These are phyloP conservation scores for Saraca asoca DNA, from an alignment of 331 rosid genomes.

Conservation along the genomic window DNA sequence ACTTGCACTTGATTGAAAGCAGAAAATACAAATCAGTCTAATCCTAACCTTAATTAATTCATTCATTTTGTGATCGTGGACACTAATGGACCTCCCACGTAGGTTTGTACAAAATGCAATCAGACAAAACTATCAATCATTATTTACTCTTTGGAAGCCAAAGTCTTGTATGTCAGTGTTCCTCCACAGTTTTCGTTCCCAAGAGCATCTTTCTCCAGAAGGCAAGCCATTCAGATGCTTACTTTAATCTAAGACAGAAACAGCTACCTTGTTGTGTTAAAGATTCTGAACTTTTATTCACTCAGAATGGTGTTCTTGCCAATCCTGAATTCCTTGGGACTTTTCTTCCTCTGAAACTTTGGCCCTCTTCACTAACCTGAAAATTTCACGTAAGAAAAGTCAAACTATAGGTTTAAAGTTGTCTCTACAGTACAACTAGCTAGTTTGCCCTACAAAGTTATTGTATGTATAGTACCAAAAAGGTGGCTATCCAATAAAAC, in stretches of 20 bases:
- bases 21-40: constrained; percentile 2
- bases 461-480: constrained; percentile 27
- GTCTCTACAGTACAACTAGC: constrained; percentile 8
- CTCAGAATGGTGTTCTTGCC: constrained; percentile 56
- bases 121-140: constrained; percentile 27
- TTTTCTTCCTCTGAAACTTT: constrained; percentile 58
- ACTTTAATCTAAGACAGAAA: constrained; percentile 36
- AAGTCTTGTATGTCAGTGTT: constrained; percentile 30
- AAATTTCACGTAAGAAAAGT: constrained; percentile 42
- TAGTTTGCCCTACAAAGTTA: background rate
- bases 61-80: constrained; percentile 8
- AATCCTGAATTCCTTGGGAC: constrained; percentile 54
- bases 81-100: constrained; percentile 3
- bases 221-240: constrained; percentile 38
- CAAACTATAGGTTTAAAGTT: constrained; percentile 25
- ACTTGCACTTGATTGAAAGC: background rate
- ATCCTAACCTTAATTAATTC: constrained; percentile 21
- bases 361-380: constrained; percentile 67
- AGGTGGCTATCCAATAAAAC: constrained; percentile 17
- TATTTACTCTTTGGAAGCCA: constrained; percentile 38
- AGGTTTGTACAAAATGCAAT: constrained; percentile 19
- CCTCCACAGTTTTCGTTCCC: constrained; percentile 47
- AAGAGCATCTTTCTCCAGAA: constrained; percentile 45
- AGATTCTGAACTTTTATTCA: constrained; percentile 39
- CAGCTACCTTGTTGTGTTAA: constrained; percentile 30